Conservation (phyloP, 495 filamentous ascomycete species). For the Talaromyces wortmannii region DNA sequence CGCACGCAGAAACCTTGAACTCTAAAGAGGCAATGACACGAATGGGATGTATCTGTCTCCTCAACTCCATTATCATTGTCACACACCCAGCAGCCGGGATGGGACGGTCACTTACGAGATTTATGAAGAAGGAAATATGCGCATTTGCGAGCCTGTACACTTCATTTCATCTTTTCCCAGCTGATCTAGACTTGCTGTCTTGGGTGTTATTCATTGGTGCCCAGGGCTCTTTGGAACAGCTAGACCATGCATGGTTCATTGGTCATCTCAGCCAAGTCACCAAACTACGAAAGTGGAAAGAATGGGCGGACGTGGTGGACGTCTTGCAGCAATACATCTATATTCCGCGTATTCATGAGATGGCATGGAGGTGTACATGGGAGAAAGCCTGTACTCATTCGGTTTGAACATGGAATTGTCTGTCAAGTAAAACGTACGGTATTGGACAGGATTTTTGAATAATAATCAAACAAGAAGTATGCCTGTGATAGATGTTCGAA, state of each 20-base stretch:
- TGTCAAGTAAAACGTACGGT: too few species aligned
- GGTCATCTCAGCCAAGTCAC: conserved; percentile 16
- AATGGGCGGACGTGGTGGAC: conserved; percentile 20
- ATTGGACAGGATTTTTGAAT: too few species aligned
- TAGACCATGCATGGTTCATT: conserved; percentile 23
- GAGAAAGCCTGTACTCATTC: conserved; percentile 9
- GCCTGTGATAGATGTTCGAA: too few species aligned
- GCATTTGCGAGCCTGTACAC: conserved; percentile 10
- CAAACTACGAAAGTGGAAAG: conserved; percentile 20
- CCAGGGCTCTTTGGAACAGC: conserved; percentile 19
- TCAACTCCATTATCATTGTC: conserved; percentile 27
- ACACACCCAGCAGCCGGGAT: conserved; percentile 24
- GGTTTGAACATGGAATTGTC: too few species aligned
- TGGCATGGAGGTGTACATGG: conserved; percentile 22
- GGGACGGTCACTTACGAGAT: conserved; percentile 28
- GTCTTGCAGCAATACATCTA: conserved; percentile 19
- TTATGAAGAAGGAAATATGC: conserved; percentile 13
- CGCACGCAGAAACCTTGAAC: conserved; percentile 8
- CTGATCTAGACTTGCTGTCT: conserved; percentile 15
- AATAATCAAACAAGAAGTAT: too few species aligned
- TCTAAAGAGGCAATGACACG: conserved; percentile 23
- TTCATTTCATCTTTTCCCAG: conserved; percentile 12
- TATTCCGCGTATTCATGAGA: conserved; percentile 9
- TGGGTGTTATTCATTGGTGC: conserved; percentile 28
- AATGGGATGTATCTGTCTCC: conserved; percentile 21